Base-by-base conservation (phyloP, 2,329 filamentous ascomycete species). In the Xylaria multiplex region DNA sequence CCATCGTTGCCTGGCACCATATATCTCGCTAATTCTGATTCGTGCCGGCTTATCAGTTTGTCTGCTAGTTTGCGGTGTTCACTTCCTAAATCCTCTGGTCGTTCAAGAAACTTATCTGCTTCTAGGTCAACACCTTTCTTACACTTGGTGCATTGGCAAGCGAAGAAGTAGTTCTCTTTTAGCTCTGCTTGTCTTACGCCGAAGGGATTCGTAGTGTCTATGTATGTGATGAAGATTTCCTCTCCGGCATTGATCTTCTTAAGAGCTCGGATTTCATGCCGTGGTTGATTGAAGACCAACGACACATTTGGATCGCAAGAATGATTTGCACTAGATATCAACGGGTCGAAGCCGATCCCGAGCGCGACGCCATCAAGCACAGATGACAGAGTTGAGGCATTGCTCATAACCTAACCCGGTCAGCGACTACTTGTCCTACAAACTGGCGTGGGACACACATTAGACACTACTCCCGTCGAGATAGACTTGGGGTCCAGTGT, bases 281-380 rank as follows among this genome's bases (percentile, higher is more conserved):
- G 70, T 0, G 82, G 77, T 35, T 83, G 81, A 67, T 85, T 82
- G 77, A 84, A 83, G 59, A 82, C 76, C 9, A 83, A 73, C 42
- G 77, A 79, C 5, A 80, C 80, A 62, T 85, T 86, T 1, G 83
- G 83, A 37, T 83, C 79, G 70, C 84, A 86, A 3, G 83, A 85
- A 69, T 86, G 84, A 60, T 86, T 86, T 11, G 72, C 70, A 40
- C 62, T 72, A 22, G 69, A 74, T 43, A 75, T 67, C 49, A 75
- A 32, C n/a, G 72, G 70, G 53, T 77, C 74, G 32, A 77, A 74
- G 0, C 68, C 71, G 11, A 65, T 69, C 1, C 73, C 73, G 3
- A 73, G 62, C 1, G 64, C 8, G 1, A 59, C 54, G n/a, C 63
- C 60, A 48, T 76, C 74, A 22, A 76, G 62, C 9, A 69, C 65